These are phyloP conservation scores for Globisporangium lucens DNA, from an alignment of 352 stramenopile species.

Conservation along the genomic window DNA sequence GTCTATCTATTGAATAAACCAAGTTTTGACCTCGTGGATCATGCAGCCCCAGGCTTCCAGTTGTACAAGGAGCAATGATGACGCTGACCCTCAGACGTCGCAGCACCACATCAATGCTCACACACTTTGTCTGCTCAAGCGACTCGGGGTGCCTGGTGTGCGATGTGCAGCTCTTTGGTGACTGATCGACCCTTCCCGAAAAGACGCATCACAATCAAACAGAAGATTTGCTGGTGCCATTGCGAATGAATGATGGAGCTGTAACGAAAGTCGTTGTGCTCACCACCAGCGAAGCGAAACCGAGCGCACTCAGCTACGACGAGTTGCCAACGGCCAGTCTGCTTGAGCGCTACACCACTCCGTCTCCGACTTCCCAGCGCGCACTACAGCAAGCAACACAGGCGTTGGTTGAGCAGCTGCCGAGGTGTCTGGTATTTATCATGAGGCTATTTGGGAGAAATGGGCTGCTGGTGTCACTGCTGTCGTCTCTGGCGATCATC, in stretches of 20 bases:
- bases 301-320: neutral
- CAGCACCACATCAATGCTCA: neutral
- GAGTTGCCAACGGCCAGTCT: neutral
- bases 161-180: conserved; percentile 1
- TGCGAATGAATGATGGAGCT: neutral
- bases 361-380: neutral
- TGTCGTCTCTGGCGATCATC: neutral
- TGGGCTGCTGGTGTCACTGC: neutral
- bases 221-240: neutral
- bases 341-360: neutral
- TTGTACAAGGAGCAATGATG: neutral
- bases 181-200: neutral
- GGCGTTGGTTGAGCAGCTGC: neutral
- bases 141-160: too few species aligned
- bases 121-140: neutral
- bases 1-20: conserved; percentile 14
- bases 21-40: conserved; percentile 6
- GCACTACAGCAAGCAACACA: neutral
- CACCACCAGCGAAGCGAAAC: neutral
- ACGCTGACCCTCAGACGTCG: too few species aligned
- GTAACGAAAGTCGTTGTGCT: conserved; percentile 3
- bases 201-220: neutral
- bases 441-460: conserved; percentile 3
- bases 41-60: neutral
- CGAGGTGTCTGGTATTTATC: neutral